A percentile compares a stretch with the other conserved stretches of the same genome.
These are phyloP conservation scores for Gonapodya prolifera DNA, from an alignment of 192 early-diverging fungal species.

Conservation along the genomic window DNA sequence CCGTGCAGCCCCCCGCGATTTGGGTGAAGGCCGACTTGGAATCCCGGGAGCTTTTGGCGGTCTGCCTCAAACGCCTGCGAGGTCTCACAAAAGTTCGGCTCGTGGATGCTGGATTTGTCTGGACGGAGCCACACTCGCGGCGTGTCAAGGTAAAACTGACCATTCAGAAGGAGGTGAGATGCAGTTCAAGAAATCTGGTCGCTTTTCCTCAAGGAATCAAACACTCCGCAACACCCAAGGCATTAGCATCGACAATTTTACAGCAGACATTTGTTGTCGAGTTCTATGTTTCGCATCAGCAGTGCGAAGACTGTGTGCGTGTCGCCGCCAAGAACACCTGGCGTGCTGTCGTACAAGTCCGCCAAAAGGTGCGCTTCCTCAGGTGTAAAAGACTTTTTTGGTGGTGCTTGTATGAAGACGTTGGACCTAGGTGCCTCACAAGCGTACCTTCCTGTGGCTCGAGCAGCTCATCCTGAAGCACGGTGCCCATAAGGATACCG, in stretches of 20 bases:
- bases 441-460: slow-evolving; percentile 95
- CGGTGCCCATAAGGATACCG: slow-evolving; percentile 91
- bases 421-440: slow-evolving; percentile 49
- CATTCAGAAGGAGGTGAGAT: slow-evolving; percentile 85
- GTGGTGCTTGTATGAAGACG: not conserved
- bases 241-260: slow-evolving; percentile 85
- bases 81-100: slow-evolving; percentile 86
- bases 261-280: slow-evolving; percentile 96
- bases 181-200: no score
- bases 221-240: no score
- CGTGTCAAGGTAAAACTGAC: slow-evolving; percentile 96
- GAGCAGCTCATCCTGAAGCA: slow-evolving; percentile 99
- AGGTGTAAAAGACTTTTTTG: not conserved
- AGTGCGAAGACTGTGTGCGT: slow-evolving; percentile 89
- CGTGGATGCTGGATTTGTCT: slow-evolving; percentile 95
- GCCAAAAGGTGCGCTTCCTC: slow-evolving; percentile 69
- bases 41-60: slow-evolving; percentile 74
- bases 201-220: no score
- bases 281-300: slow-evolving; percentile 79
- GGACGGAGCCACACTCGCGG: slow-evolving; percentile 89
- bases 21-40: slow-evolving; percentile 87
- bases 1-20: slow-evolving; percentile 54
- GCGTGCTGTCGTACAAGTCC: slow-evolving; percentile 94
- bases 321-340: slow-evolving; percentile 96
- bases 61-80: slow-evolving; percentile 86